Base-by-base conservation (phyloP, 1,284 basidiomycete genomes). In the Pyrrhoderma noxium region DNA sequence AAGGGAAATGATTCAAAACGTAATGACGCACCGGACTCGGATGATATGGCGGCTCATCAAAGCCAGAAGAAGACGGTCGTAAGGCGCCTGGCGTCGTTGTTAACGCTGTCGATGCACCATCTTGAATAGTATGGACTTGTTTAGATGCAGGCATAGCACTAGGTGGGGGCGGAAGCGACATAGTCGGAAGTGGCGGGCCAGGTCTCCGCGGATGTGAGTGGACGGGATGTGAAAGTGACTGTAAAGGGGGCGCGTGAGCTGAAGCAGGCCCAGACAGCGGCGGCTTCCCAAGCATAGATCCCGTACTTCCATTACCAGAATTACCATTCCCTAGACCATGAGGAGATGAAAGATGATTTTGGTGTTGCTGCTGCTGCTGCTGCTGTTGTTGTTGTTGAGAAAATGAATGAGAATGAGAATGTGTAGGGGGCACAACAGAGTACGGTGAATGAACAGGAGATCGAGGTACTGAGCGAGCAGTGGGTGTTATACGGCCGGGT, bases 21-120 rank as follows among this genome's bases (percentile, higher is more conserved):
- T 16, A 39, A 49, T 50, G 47, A 55, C 53, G 39, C 45, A 55
- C 53, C 49, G 40, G 18, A 40, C 27, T 31, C 27, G 27, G 27
- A 31, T 31, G 27, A 31, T 51, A 50, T 14, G 53, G 51, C 21
- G n/a, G 35, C 31, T 55, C 49, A 19, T 47, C 46, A n/a, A 38
- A 48, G 27, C 27, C 27, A 31, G 27, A 31, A 31, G 27, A 31
- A 31, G 27, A 31, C 27, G 27, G 27, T 31, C 27, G 27, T 31
- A 31, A 31, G 27, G 27, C 25, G 49, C 45, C n/a, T 50, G 53
- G 38, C 40, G 49, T 45, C 21, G 44, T 25, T 45, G 47, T 34
- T 19, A 42, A 43, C 35, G 16, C 44, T 21, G 27, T 40, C 51
- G 36, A n/a, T 38, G 18, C 45, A 34, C 34, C 45, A 25, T 42